Evolutionary conservation across 768 basidiomycete genomes (phyloP), one percentile per base, ranked within the genome.

Genomic region (Dioszegia crocea): DNA sequence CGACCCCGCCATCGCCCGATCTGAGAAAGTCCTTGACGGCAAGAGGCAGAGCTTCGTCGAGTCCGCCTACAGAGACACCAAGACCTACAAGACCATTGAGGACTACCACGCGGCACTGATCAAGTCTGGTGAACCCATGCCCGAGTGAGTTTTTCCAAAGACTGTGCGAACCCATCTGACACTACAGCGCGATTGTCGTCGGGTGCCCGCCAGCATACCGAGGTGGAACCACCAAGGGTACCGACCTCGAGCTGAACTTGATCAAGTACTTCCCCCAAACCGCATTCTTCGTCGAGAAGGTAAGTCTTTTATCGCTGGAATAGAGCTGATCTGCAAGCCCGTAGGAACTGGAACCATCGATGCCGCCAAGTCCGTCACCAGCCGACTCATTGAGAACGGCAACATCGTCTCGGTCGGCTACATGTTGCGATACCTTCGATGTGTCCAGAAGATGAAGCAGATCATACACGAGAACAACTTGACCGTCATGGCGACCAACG

Each of bases 171-270:
- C 21, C 23, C 12, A 24, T 47, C 47, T 65, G 61, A 69, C 36
- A 2, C 2, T 19, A 9, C 11, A 86, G 86, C 61, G 90, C 89
- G 16, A 82, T 93, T 74, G 84, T 94, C 68, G 83, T 97, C 64
- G 92, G 92, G 43, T 88, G 86, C 51, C 92, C 92, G n/a, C 90
- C 92, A 38, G 89, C 88, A 83, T 96, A 86, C 82, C 85, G 92
- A 56, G 92, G 92, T 53, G 84, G 87, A 46, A 82, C 83, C 26
- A 81, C 83, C 63, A 81, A 84, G 43, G 88, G 87, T 43, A 85
- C 86, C 57, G 90, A 94, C 78, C 83, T 97, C 65, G 92, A 97
- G 78, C 77, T 87, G 58, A 88, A 92, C 78, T 85, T 94, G 65
- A 77, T 93, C 77, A 86, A 89, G 71, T 76, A 85, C 70, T 91